These are phyloP conservation scores for Verticillium nonalfalfae DNA, from an alignment of 2,329 filamentous ascomycete genomes.

Conservation along the genomic window DNA sequence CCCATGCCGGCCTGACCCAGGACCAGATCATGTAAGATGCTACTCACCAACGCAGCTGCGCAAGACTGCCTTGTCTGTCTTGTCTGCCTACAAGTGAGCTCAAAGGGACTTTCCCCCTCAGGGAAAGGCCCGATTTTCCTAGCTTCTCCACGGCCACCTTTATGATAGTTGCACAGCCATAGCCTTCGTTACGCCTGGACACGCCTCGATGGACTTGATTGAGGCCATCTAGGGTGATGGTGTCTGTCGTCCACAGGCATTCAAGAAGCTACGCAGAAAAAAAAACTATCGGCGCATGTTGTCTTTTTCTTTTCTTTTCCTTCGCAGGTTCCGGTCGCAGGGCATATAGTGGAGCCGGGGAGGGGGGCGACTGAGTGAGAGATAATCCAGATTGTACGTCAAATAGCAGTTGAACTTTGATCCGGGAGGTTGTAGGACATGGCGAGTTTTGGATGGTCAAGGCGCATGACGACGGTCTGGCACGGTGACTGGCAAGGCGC, in stretches of 20 bases:
- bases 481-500: not conserved
- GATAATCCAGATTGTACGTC: constrained; percentile 3
- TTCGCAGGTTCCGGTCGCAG: not conserved
- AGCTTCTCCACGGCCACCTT: not conserved
- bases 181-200: not conserved
- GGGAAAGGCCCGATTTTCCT: not conserved
- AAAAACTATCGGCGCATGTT: not conserved
- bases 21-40: constrained; percentile 88
- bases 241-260: not conserved
- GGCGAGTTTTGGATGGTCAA: constrained; percentile 8
- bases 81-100: not conserved
- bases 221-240: not conserved
- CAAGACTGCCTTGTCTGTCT: not conserved
- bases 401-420: constrained; percentile 29
- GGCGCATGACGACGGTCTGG: not conserved
- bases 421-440: constrained; percentile 19
- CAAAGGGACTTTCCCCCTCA: not conserved
- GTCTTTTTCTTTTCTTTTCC: too few relatives aligned
- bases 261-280: not conserved
- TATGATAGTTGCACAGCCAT: not conserved
- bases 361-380: not conserved
- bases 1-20: constrained; percentile 75
- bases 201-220: not conserved
- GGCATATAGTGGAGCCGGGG: not conserved
- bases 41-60: not conserved